These are phyloP conservation scores for Firmiana major DNA, from an alignment of 345 rosid genomes.

Conservation along the genomic window DNA sequence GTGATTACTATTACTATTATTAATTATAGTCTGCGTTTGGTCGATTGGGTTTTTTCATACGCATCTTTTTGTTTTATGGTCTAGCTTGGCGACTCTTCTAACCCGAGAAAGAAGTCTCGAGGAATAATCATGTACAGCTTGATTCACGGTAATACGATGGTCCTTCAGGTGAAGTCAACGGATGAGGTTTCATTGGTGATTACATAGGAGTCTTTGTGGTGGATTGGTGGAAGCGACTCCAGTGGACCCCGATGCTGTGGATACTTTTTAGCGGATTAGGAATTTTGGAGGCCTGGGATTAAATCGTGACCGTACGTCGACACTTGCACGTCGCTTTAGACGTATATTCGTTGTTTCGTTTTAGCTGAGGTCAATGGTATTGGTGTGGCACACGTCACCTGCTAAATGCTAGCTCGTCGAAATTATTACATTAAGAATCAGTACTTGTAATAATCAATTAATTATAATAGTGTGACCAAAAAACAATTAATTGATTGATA, in stretches of 20 bases:
- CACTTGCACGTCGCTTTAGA: not conserved
- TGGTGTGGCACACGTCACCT: not conserved
- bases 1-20: not conserved
- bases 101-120: not conserved
- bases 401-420: not conserved
- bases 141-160: not conserved
- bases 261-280: not conserved
- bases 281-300: not conserved
- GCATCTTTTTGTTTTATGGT: not conserved
- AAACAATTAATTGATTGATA: too few species aligned
- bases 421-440: not conserved
- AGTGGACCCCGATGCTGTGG: too few species aligned
- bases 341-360: not conserved
- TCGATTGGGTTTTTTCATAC: not conserved
- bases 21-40: not conserved
- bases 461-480: too few species aligned
- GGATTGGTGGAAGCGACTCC: not conserved
- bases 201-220: not conserved
- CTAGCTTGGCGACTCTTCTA: not conserved
- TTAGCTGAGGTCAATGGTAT: not conserved
- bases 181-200: not conserved
- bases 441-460: too few species aligned
- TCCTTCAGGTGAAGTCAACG: not conserved
- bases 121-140: not conserved
- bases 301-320: constrained; percentile 3